Evolutionary conservation across 2,329 filamentous ascomycete genomes (phyloP).

Genomic region (Colletotrichum viniferum): DNA sequence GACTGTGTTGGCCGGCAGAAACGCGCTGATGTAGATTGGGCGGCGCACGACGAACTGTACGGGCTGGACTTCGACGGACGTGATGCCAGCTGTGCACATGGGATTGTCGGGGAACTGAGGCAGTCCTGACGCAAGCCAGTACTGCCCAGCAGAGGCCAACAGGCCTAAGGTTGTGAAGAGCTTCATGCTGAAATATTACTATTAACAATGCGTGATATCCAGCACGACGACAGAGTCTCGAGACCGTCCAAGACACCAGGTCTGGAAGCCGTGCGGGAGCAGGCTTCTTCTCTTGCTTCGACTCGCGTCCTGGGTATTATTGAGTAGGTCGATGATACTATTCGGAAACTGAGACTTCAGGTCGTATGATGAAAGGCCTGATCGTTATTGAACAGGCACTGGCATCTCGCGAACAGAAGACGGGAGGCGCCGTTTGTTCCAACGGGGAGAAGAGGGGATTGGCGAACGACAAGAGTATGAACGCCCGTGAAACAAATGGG

Average conservation of each 20-base stretch:
- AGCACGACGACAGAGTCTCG: conserved; percentile 4
- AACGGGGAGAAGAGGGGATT: not conserved
- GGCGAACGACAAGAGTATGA: not conserved
- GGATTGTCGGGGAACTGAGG: conserved; percentile 18
- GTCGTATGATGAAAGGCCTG: not conserved
- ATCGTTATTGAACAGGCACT: not conserved
- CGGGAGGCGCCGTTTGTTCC: conserved; percentile 10
- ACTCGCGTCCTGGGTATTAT: not conserved
- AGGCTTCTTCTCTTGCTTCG: not conserved
- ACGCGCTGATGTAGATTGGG: conserved; percentile 21
- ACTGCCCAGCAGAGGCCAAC: conserved; percentile 5
- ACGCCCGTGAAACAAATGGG: not conserved
- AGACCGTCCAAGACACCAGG: conserved; percentile 16
- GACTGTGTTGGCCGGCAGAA: conserved; percentile 9
- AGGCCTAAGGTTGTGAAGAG: not conserved
- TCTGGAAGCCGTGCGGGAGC: conserved; percentile 10
- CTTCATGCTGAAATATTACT: conserved; percentile 11
- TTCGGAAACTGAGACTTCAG: not conserved
- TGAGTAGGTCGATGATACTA: not conserved
- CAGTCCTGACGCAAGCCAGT: conserved; percentile 7
- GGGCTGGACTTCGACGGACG: conserved; percentile 18
- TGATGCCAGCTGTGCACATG: conserved; percentile 17
- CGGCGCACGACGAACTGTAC: conserved; percentile 15
- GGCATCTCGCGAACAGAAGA: not conserved
- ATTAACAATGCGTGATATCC: not conserved